Evolutionary conservation across 2,329 filamentous ascomycete species (phyloP).

Genomic region (Incumbomyces delicatus): DNA sequence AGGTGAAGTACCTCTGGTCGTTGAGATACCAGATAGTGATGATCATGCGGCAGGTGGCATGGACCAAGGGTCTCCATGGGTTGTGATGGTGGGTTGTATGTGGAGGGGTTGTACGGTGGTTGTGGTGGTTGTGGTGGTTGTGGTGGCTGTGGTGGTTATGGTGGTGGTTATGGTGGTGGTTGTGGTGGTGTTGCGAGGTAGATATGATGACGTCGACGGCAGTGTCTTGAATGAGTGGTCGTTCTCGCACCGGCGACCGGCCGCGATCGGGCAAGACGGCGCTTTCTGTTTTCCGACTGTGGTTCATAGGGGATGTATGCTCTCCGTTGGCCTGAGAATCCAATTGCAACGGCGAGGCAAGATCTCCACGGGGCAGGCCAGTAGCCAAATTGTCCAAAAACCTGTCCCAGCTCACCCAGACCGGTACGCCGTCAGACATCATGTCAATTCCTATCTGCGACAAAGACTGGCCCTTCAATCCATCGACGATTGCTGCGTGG

Average conservation of each 20-base stretch:
- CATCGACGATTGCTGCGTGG: conserved; percentile 42
- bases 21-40: conserved; percentile 66
- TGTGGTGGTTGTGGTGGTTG: too few relatives aligned
- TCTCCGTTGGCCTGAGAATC: conserved; percentile 7
- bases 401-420: conserved; percentile 42
- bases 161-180: too few relatives aligned
- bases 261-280: conserved; percentile 5
- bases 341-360: background rate
- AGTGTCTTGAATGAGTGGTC: conserved; percentile 45
- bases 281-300: background rate
- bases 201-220: conserved; percentile 58
- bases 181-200: conserved; percentile 34
- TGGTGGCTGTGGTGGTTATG: too few relatives aligned
- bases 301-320: conserved; percentile 10
- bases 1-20: conserved; percentile 58
- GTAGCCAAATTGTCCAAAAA: conserved; percentile 45
- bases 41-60: conserved; percentile 61
- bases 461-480: conserved; percentile 55
- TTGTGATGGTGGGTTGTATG: conserved; percentile 22
- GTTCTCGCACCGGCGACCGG: conserved; percentile 13
- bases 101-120: conserved; percentile 26
- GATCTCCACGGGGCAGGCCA: background rate
- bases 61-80: conserved; percentile 30
- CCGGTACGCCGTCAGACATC: conserved; percentile 53
- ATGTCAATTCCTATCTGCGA: conserved; percentile 65